Evolutionary conservation across 2,329 filamentous ascomycete genomes (phyloP).

Genomic region (Sphaerulina vaccinii): DNA sequence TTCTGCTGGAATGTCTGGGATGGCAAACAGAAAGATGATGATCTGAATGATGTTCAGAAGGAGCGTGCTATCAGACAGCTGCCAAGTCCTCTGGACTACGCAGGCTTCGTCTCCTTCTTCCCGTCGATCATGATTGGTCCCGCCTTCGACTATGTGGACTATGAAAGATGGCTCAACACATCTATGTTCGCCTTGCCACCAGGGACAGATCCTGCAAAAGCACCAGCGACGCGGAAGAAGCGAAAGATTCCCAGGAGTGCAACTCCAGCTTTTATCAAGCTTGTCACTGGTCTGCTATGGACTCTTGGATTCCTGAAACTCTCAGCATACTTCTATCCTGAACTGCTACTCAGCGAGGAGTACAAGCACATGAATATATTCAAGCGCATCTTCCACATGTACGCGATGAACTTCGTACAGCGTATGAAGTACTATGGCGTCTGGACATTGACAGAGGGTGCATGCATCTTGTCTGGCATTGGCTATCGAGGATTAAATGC

Average conservation of each 20-base stretch:
- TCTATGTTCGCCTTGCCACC: conserved; percentile 88
- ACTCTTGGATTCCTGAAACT: conserved; percentile 75
- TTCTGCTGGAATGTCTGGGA: conserved; percentile 99
- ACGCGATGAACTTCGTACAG: conserved; percentile 78
- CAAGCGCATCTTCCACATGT: conserved; percentile 72
- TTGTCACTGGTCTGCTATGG: conserved; percentile 71
- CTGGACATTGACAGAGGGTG: conserved; percentile 88
- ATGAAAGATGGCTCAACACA: conserved; percentile 87
- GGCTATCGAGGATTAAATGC: conserved; percentile 93
- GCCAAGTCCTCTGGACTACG: conserved; percentile 75
- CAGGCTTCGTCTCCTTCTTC: conserved; percentile 93
- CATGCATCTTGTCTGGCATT: conserved; percentile 88
- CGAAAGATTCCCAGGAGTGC: conserved; percentile 89
- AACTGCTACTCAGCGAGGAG: conserved; percentile 62
- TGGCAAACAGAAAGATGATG: conserved; percentile 72
- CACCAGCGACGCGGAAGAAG: conserved; percentile 81
- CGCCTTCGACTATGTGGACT: conserved; percentile 92
- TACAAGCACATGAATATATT: conserved; percentile 69
- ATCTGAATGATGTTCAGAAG: conserved; percentile 84
- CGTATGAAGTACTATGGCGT: conserved; percentile 96
- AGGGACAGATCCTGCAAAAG: conserved; percentile 78
- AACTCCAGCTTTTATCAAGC: conserved; percentile 78
- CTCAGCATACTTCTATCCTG: conserved; percentile 63
- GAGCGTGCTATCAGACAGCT: conserved; percentile 74
- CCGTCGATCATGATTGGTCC: conserved; percentile 86